These are phyloP conservation scores for Cladorrhinum samala DNA, from an alignment of 495 filamentous ascomycete genomes.

Conservation along the genomic window DNA sequence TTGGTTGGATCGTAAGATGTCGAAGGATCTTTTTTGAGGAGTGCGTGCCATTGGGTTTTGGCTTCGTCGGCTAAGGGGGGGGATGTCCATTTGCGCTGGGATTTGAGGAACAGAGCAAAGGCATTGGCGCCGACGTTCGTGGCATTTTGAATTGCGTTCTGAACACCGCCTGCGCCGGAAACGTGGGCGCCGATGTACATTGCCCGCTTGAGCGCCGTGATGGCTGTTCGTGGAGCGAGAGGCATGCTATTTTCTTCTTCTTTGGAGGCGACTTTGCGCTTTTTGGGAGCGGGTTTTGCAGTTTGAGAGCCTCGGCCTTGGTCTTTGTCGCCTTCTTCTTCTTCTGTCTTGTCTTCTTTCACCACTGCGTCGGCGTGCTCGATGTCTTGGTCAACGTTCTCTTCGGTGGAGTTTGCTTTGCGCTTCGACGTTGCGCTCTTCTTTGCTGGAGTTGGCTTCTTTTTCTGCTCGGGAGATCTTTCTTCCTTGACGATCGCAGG, in stretches of 20 bases:
- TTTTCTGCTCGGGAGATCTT: background rate
- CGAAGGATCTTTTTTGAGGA: conserved; percentile 55
- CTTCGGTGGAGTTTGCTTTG: conserved; percentile 26
- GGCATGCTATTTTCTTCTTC: conserved; percentile 51
- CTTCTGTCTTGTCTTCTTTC: conserved; percentile 22
- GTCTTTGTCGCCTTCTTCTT: conserved; percentile 18
- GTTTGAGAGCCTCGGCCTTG: conserved; percentile 10
- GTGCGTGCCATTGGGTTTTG: conserved; percentile 56
- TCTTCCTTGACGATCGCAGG: background rate
- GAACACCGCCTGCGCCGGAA: conserved; percentile 81
- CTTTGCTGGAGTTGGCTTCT: conserved; percentile 2
- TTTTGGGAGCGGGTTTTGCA: conserved; percentile 33
- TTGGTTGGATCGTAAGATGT: conserved; percentile 56
- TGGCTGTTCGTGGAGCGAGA: conserved; percentile 59
- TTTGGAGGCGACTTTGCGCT: conserved; percentile 45
- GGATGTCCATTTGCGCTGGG: conserved; percentile 90
- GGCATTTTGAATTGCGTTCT: conserved; percentile 78
- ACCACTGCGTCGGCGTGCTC: conserved; percentile 10
- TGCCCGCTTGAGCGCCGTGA: conserved; percentile 50
- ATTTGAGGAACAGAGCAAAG: conserved; percentile 92
- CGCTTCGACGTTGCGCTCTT: conserved; percentile 27
- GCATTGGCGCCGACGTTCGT: conserved; percentile 82
- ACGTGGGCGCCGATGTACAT: conserved; percentile 93
- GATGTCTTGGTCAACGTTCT: conserved; percentile 19
- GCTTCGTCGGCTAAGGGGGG: conserved; percentile 67